These are phyloP conservation scores for Tulasnella calospora DNA, from an alignment of 768 basidiomycete species.

Conservation along the genomic window DNA sequence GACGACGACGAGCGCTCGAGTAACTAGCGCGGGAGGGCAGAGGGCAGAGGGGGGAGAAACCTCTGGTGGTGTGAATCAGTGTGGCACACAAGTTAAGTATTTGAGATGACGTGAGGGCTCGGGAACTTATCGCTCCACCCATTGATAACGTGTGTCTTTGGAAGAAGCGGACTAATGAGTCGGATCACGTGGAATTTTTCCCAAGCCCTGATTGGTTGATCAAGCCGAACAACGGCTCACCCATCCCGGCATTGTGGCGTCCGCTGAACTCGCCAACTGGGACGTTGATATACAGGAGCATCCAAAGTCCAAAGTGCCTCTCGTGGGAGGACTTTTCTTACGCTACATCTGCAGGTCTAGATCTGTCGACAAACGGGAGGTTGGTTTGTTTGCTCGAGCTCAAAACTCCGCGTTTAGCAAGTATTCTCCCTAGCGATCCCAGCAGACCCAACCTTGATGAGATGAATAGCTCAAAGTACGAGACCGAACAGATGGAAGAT, in stretches of 20 bases:
- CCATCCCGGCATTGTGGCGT: background rate
- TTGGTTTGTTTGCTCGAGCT: no score
- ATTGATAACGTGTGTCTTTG: background rate
- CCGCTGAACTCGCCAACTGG: no score
- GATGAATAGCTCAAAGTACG: no score
- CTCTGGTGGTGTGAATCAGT: background rate
- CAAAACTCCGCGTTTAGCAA: no score
- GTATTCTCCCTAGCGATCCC: no score
- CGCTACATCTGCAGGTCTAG: no score
- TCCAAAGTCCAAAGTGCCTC: no score
- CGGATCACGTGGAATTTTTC: background rate
- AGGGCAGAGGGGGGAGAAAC: conserved; percentile 3
- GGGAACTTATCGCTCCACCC: background rate
- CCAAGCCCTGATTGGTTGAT: background rate
- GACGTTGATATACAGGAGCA: no score
- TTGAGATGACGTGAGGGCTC: background rate
- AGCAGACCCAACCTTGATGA: no score
- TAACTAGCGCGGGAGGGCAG: background rate
- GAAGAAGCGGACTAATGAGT: background rate
- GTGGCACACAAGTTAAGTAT: background rate
- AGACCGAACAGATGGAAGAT: no score
- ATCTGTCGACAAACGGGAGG: no score
- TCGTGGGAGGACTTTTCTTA: no score
- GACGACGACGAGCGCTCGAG: background rate
- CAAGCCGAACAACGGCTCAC: background rate